A percentile compares a stretch with the other conserved stretches of the same genome.
phyloP scores from a whole-genome alignment of 1,284 basidiomycete genomes.

The Fistulinella staudtii region DNA sequence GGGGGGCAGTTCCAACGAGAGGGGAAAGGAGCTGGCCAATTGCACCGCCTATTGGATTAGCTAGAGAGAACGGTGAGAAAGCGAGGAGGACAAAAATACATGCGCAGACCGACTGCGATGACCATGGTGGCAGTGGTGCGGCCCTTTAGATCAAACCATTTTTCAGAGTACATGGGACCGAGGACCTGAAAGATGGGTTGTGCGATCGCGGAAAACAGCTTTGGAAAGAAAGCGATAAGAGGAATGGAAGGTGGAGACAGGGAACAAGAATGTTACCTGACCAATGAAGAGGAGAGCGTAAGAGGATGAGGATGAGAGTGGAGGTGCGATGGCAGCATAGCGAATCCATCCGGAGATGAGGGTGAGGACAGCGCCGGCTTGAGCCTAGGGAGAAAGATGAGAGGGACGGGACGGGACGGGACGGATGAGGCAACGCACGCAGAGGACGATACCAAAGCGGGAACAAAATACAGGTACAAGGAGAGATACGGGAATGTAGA shows the following conservation, averaged over 20 bases:
- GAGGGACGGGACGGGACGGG: background rate
- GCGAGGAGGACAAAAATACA: background rate
- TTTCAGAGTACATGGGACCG: slow-evolving; percentile 73
- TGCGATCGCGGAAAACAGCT: slow-evolving; percentile 44
- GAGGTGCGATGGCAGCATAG: slow-evolving; percentile 59
- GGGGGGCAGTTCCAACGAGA: slow-evolving; percentile 47
- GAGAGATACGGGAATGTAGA: slow-evolving; percentile 60
- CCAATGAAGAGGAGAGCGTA: slow-evolving; percentile 67
- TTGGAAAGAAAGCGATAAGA: slow-evolving; percentile 9
- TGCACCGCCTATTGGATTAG: slow-evolving; percentile 65
- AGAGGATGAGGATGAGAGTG: slow-evolving; percentile 47
- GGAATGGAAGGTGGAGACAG: slow-evolving; percentile 38
- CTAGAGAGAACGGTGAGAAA: slow-evolving; percentile 31
- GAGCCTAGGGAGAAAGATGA: slow-evolving; percentile 29
- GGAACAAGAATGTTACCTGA: slow-evolving; percentile 53
- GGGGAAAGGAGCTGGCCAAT: slow-evolving; percentile 70
- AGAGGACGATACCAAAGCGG: slow-evolving; percentile 56
- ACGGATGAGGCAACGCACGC: slow-evolving; percentile 40
- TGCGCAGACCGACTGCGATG: slow-evolving; percentile 55
- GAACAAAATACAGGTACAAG: slow-evolving; percentile 52
- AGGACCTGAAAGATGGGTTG: slow-evolving; percentile 71
- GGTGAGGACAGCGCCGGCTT: slow-evolving; percentile 52
- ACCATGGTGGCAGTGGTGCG: slow-evolving; percentile 79
- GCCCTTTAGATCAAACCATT: slow-evolving; percentile 71
- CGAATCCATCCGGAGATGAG: slow-evolving; percentile 70